A percentile compares a stretch with the other conserved stretches of the same genome.
phyloP scores from a whole-genome alignment of 2,329 filamentous ascomycete genomes.

The Talaromyces sp. region DNA sequence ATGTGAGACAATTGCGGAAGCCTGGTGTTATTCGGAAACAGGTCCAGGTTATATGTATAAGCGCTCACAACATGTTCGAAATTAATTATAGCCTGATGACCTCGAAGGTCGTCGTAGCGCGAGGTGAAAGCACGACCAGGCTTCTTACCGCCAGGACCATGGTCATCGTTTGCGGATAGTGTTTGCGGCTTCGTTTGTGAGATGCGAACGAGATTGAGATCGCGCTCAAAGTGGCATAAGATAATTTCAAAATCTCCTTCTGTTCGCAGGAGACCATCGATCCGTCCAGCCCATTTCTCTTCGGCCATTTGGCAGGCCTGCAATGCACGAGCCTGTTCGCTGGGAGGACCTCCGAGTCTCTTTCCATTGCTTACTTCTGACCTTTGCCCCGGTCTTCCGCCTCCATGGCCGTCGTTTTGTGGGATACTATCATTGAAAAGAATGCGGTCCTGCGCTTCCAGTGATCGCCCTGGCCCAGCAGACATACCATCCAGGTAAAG shows the following conservation, averaged over 20 bases:
- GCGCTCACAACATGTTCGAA: constrained; percentile 41
- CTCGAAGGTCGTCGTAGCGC: constrained; percentile 20
- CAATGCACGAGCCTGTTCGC: constrained; percentile 49
- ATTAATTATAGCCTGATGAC: constrained; percentile 32
- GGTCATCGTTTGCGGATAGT: not conserved
- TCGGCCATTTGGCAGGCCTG: constrained; percentile 51
- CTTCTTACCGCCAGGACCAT: not conserved
- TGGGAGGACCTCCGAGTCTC: constrained; percentile 20
- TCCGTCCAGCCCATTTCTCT: constrained; percentile 42
- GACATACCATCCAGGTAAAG: constrained; percentile 67
- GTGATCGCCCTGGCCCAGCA: constrained; percentile 56
- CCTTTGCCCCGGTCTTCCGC: no score
- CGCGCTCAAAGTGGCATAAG: constrained; percentile 54
- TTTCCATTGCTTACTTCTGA: no score
- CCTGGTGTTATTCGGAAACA: constrained; percentile 29
- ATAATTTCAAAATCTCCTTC: constrained; percentile 67
- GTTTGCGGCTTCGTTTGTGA: constrained; percentile 13
- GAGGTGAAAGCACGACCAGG: constrained; percentile 5
- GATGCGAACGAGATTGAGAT: constrained; percentile 29
- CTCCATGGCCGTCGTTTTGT: not conserved
- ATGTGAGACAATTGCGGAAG: constrained; percentile 26
- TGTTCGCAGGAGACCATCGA: constrained; percentile 61
- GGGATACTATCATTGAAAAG: constrained; percentile 40
- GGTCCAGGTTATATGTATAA: constrained; percentile 34
- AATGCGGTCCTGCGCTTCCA: constrained; percentile 61